Base-by-base conservation (phyloP, 202 grass and related monocot genomes). In the Carex arenaria region DNA sequence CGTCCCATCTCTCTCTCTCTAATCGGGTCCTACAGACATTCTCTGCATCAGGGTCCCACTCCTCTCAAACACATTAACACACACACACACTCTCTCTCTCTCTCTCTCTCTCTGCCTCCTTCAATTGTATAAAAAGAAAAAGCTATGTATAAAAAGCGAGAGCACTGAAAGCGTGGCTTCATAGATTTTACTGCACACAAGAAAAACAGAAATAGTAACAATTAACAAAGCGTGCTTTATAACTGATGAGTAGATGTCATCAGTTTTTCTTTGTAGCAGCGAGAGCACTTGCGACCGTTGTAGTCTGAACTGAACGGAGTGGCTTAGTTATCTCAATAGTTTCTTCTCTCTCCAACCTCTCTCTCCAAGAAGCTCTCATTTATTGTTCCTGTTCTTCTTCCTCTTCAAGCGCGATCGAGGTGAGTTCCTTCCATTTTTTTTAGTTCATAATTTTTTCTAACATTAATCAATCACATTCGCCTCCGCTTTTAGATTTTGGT, bases 141-240 rank as follows among this genome's bases (percentile, higher is more conserved):
- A 82, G 80, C 64, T 69, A 36, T 32, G 64, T 22, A 70, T 55
- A 11, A 55, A 83, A 83, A 83, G 80, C 63, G 64, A 70, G 40
- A 83, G 62, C 80, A 68, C 80, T 83, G 62, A 83, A 71, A 83
- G 80, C 80, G 63, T 83, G 80, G 45, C 23, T 55, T 81, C 56
- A 65, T 67, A 78, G 64, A 55, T 68, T 83, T 68, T 83, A 65
- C 47, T 68, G 19, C 80, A 78, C 74, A 78, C 52, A 17, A 77
- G 7, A 36, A 40, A 60, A 61, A 61, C 18, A 38, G 45, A 71
- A 32, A 36, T 34, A 12, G 17, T 60, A 31, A 59, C 31, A 60
- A 57, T 40, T 60, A 31, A 59, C 31, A 60, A 57, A 60, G 71
- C 32, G 53, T 61, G 74, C 64, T 83, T 83, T 83, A 71, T 83